Evolutionary conservation across 225 moss, liverwort and hornwort species (phyloP).

Genomic region (Asterella californica): DNA sequence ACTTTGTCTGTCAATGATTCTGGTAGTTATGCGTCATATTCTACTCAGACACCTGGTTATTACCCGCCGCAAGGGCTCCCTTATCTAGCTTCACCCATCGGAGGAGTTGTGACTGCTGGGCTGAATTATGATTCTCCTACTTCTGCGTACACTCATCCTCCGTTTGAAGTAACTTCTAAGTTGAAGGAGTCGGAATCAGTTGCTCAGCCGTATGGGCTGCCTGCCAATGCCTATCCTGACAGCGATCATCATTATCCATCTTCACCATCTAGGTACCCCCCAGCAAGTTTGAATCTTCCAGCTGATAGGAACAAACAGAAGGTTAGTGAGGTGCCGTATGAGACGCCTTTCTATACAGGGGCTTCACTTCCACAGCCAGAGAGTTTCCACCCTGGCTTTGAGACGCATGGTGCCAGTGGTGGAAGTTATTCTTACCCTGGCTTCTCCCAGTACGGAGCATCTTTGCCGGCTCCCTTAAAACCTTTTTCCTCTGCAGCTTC

Average conservation of each 20-base stretch:
- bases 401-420: neutral
- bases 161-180: neutral
- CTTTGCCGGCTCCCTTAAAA: neutral
- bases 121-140: constrained; percentile 5
- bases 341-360: constrained; percentile 3
- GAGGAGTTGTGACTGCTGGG: constrained; percentile 30
- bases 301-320: neutral
- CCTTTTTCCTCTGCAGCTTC: constrained; percentile 4
- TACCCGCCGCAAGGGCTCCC: constrained; percentile 25
- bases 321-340: constrained; percentile 5
- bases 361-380: constrained; percentile 6
- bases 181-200: neutral
- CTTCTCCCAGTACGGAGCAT: constrained; percentile 4
- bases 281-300: constrained; percentile 12
- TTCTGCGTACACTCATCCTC: constrained; percentile 16
- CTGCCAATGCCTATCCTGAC: constrained; percentile 9
- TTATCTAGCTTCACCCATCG: constrained; percentile 32
- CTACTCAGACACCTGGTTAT: neutral
- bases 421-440: constrained; percentile 11
- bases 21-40: constrained; percentile 23
- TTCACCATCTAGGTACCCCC: constrained; percentile 14
- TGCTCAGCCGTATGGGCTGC: neutral
- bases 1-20: neutral
- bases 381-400: constrained; percentile 9
- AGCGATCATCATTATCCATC: neutral